These are phyloP conservation scores for Fusarium albidum DNA, from an alignment of 2,329 filamentous ascomycete species.

Conservation along the genomic window DNA sequence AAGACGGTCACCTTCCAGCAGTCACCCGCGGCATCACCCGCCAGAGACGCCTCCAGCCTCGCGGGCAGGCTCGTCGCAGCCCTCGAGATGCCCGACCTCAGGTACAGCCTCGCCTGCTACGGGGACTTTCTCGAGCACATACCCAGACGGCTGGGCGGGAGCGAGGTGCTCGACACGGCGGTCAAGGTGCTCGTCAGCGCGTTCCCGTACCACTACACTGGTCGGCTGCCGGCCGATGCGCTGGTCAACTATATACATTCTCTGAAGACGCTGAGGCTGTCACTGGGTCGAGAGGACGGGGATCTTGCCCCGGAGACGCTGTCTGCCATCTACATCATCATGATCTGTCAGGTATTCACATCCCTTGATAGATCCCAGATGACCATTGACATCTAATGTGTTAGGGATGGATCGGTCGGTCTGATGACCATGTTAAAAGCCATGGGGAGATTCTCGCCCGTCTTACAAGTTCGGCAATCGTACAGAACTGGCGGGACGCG, in stretches of 20 bases:
- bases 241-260: constrained; percentile 39
- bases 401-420: constrained; percentile 42
- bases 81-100: constrained; percentile 49
- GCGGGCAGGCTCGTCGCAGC: constrained; percentile 38
- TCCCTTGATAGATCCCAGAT: too few relatives aligned
- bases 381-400: constrained; percentile 3
- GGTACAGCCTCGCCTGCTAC: constrained; percentile 55
- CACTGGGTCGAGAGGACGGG: constrained; percentile 29
- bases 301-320: constrained; percentile 39
- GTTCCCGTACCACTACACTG: constrained; percentile 31
- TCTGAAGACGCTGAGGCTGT: constrained; percentile 35
- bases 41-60: constrained; percentile 10
- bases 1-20: constrained; percentile 44
- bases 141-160: constrained; percentile 53
- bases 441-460: background rate
- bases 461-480: background rate
- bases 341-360: constrained; percentile 48
- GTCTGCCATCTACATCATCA: constrained; percentile 45
- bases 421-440: constrained; percentile 7
- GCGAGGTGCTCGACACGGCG: constrained; percentile 52
- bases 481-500: background rate
- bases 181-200: constrained; percentile 38
- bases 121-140: constrained; percentile 54
- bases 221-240: constrained; percentile 20
- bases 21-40: too few relatives aligned